Base-by-base conservation (phyloP, 768 basidiomycete species). In the Peribolospora kevripleyi region DNA sequence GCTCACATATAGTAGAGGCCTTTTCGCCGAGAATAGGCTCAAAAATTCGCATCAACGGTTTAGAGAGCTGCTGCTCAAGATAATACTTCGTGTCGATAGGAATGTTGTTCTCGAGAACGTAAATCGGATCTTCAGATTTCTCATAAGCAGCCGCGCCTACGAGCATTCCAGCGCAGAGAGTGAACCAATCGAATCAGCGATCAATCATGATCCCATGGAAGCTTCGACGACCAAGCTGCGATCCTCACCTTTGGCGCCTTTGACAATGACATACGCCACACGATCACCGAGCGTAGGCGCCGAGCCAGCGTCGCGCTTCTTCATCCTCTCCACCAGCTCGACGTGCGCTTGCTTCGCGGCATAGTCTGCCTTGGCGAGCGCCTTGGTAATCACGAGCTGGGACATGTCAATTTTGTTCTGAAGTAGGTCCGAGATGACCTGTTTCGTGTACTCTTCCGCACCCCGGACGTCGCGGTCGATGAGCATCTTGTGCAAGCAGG, bases 391-490 rank as follows among this genome's bases (percentile, higher is more conserved):
- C 65, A 98, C 93, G 25, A 98, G 75, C 65, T 97, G 93, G 6
- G 91, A 97, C 85, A 98, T 91, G 66, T 98, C 93, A 50, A 98
- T 73, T 68, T 82, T 91, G 69, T 97, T 97, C 65, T 93, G 91
- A 39, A 98, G 70, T 2, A 98, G 73, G 63, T 97, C 90, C 0
- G 90, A 77, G 58, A 97, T 97, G 47, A 78, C 81, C 60, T 82
- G 84, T 67, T 98, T 97, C 55, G 81, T 80, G 64, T 95, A 97
- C 85, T 81, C 80, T 69, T 93, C 84, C 6, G 93, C 93, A 5
- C 79, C 88, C 60, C 81, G 79, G 49, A 93, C 88, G 64, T 98
- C 86, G 50, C 85, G 75, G 64, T 95, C 83, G 59, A 97, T 91
- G 59, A 98, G 71, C 82, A 98, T 84, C 68, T 95, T 98, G 67